Percentiles rank a stretch among this genome's conserved stretches.
These are phyloP conservation scores for Lophiotrema nucula DNA, from an alignment of 495 filamentous ascomycete species.

Conservation along the genomic window DNA sequence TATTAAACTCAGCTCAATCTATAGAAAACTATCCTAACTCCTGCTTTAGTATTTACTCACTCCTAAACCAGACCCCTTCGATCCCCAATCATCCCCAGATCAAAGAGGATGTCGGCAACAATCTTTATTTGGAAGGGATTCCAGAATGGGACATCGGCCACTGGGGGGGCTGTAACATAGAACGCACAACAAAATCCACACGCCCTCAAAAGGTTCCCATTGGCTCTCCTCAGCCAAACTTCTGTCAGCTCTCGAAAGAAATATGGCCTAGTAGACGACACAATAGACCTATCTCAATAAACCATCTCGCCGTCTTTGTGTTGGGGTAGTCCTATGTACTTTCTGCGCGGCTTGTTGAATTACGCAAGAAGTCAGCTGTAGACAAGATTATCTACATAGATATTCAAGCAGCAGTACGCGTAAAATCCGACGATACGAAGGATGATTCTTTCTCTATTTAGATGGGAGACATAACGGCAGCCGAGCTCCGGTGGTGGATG, in stretches of 20 bases:
- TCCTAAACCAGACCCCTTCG: background rate
- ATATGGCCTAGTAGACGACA: background rate
- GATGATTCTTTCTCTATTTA: background rate
- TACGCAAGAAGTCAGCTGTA: background rate
- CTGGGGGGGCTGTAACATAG: background rate
- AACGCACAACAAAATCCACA: background rate
- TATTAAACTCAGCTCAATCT: background rate
- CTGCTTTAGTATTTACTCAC: background rate
- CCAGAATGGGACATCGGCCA: background rate
- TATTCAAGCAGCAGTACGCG: background rate
- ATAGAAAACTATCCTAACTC: background rate
- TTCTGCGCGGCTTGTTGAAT: background rate
- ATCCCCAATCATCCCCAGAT: background rate
- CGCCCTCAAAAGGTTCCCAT: background rate
- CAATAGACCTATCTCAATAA: background rate
- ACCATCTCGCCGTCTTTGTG: background rate
- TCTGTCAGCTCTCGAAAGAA: background rate
- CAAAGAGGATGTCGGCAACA: background rate
- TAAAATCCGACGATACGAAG: background rate
- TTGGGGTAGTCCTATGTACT: background rate
- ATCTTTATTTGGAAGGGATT: background rate
- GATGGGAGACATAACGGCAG: background rate
- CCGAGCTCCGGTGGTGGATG: background rate
- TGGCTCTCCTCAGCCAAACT: background rate
- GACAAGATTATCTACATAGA: background rate